Percentiles rank a stretch among this genome's conserved stretches.
Evolutionary conservation across 352 stramenopile species (phyloP).

Genomic region (Phytophthora nicotianae): DNA sequence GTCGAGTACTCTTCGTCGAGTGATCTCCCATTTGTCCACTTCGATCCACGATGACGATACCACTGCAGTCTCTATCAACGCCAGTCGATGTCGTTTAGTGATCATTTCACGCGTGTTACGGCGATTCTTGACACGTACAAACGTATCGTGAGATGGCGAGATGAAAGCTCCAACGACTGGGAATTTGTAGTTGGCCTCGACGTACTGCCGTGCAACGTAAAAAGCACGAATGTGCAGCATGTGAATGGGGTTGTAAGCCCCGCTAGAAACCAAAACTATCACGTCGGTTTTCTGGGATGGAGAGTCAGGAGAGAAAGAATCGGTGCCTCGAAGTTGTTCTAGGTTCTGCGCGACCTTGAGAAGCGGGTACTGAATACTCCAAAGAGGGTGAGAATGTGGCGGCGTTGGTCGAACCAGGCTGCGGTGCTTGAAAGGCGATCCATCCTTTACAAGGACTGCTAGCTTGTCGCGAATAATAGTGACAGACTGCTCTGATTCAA

Average conservation of each 20-base stretch:
- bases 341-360: constrained; percentile 75
- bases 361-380: constrained; percentile 72
- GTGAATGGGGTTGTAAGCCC: constrained; percentile 80
- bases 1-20: constrained; percentile 67
- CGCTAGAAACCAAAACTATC: constrained; percentile 76
- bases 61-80: constrained; percentile 67
- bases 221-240: constrained; percentile 81
- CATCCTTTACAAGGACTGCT: constrained; percentile 44
- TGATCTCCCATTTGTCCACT: constrained; percentile 88
- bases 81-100: constrained; percentile 67
- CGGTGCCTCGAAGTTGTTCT: constrained; percentile 39
- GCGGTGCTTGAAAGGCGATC: constrained; percentile 63
- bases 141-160: constrained; percentile 80
- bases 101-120: constrained; percentile 81
- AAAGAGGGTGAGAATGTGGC: constrained; percentile 48
- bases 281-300: constrained; percentile 52
- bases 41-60: constrained; percentile 80
- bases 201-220: constrained; percentile 77
- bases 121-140: constrained; percentile 72
- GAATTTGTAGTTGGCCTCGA: constrained; percentile 82
- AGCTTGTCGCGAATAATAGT: constrained; percentile 45
- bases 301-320: constrained; percentile 2
- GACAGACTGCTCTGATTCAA: constrained; percentile 46
- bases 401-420: constrained; percentile 32
- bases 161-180: constrained; percentile 79